Percentiles rank a stretch among this genome's conserved stretches.
phyloP scores from a whole-genome alignment of 2,329 filamentous ascomycete genomes.

The Neonectria faginata region DNA sequence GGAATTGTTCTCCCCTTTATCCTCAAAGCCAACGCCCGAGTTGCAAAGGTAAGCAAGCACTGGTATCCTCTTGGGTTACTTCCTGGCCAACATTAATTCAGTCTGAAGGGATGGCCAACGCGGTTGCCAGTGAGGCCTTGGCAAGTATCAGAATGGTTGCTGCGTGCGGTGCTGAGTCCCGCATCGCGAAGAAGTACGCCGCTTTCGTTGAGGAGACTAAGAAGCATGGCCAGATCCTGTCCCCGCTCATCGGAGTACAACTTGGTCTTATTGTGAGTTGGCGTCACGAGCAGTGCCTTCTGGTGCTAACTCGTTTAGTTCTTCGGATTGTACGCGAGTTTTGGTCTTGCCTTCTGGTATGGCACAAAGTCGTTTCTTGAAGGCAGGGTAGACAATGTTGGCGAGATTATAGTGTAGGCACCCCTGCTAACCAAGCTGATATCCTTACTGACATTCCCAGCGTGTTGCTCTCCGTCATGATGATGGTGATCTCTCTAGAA shows the following conservation, averaged over 20 bases:
- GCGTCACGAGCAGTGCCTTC: not conserved
- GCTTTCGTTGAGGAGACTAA: conserved; percentile 67
- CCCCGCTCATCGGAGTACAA: conserved; percentile 64
- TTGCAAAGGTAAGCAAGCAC: conserved; percentile 52
- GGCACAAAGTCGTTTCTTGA: conserved; percentile 64
- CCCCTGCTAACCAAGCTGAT: not conserved
- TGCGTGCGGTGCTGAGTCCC: conserved; percentile 70
- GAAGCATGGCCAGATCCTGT: conserved; percentile 59
- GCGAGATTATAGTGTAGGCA: conserved; percentile 67
- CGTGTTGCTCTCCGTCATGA: conserved; percentile 69
- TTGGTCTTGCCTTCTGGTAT: conserved; percentile 72
- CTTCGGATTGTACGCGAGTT: conserved; percentile 64
- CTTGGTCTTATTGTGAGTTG: conserved; percentile 61
- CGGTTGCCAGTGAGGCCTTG: conserved; percentile 72
- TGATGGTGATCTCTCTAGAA: conserved; percentile 68
- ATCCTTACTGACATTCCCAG: conserved; percentile 35
- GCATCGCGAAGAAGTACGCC: conserved; percentile 65
- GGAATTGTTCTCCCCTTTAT: conserved; percentile 65
- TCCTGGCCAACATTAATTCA: conserved; percentile 30
- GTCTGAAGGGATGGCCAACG: conserved; percentile 67
- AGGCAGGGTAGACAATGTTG: conserved; percentile 60
- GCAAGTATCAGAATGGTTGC: conserved; percentile 70
- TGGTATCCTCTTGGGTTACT: not conserved
- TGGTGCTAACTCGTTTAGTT: conserved; percentile 53
- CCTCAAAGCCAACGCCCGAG: conserved; percentile 61